Evolutionary conservation across 352 stramenopile species (phyloP), one percentile per base, ranked within the genome.

Genomic region (Peronosclerospora sorghi): DNA sequence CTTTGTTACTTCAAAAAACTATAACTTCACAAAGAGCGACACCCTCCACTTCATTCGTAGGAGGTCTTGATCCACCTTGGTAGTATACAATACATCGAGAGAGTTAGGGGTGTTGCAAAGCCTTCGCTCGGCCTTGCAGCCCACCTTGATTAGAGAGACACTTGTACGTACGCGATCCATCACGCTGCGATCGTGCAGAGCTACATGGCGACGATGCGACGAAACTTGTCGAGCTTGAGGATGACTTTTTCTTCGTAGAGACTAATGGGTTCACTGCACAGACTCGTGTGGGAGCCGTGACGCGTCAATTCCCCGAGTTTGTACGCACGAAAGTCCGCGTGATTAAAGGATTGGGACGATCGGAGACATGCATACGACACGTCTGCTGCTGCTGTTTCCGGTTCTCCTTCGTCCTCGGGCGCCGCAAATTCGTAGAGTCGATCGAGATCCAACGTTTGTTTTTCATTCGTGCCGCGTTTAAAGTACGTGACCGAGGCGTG

Each of bases 401-500:
- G 35, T 12, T n/a, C 42, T n/a, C n/a, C n/a, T n/a, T n/a, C 23
- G 26, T 52, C 19, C 5, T 46, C 32, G 5, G 40, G 13, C 2
- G 26, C 13, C 27, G 51, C 50, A 5, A 62, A 40, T 21, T 61
- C 45, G n/a, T 57, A 66, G 9, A 70, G 34, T n/a, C 65, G 41
- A 38, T 59, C 54, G 13, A 62, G 18, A 45, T 70, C 43, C 14
- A 64, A 39, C 8, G 37, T 56, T 35, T 49, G 46, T 21, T 62
- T 61, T 42, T 56, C 30, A 12, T 53, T 67, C 20, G 45, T 53
- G 15, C 61, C 51, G 15, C 60, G 60, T 32, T 64, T 66, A 23
- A 56, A 64, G 36, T 61, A 68, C 4, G 49, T 59, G 35, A 62
- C 12, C 10, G 49, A 55, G 8, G 50, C 62, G 7, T 35, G 46